Percentiles rank a stretch among this genome's conserved stretches.
phyloP scores from a whole-genome alignment of 164 flowering plant genomes.

The Akebia trifoliata region DNA sequence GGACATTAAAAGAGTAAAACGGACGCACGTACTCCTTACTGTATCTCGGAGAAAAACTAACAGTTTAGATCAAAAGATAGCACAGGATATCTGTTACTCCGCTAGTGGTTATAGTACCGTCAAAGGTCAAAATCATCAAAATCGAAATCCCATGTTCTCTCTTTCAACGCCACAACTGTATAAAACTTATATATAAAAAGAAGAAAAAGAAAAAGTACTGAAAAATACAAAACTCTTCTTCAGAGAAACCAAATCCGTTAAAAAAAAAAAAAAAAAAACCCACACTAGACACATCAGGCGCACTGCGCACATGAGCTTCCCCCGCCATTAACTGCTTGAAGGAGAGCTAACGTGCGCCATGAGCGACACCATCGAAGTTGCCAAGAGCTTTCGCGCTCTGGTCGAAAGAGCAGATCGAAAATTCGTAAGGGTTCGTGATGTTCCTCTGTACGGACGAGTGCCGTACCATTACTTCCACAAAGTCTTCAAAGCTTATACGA shows the following conservation, averaged over 20 bases:
- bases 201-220: background rate
- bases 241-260: background rate
- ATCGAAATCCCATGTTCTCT: conserved; percentile 4
- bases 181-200: background rate
- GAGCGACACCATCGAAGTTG: conserved; percentile 25
- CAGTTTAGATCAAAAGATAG: background rate
- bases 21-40: too few relatives aligned
- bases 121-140: too few relatives aligned
- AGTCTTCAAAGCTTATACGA: conserved; percentile 84
- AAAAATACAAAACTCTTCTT: background rate
- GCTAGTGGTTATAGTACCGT: too few relatives aligned
- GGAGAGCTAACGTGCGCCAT: conserved; percentile 17
- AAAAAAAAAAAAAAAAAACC: background rate
- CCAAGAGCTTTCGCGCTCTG: conserved; percentile 53
- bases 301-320: conserved; percentile 11
- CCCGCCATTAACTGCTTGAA: background rate
- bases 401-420: conserved; percentile 78
- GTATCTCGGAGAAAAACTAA: background rate
- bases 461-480: conserved; percentile 51
- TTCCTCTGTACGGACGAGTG: conserved; percentile 44
- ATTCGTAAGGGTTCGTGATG: conserved; percentile 77
- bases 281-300: background rate
- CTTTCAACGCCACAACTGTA: conserved; percentile 15
- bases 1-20: too few relatives aligned
- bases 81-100: background rate